Base-by-base conservation (phyloP, 371 early-diverging fungal species). In the Mortierella sp. region DNA sequence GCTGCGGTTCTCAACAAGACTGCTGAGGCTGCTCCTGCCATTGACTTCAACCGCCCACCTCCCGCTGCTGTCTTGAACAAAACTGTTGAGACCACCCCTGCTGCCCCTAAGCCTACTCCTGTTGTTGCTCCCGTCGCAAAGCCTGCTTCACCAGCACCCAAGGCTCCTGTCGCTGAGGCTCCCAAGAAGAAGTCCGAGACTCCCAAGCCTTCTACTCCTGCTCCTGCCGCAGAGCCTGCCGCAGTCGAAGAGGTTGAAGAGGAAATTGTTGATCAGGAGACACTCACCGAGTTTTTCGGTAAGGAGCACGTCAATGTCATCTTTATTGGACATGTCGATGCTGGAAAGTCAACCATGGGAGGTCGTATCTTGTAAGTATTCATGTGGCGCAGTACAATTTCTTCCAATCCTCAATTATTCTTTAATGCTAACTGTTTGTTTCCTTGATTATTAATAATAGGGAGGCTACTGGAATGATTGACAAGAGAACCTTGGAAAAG, bases 311-410 rank as follows among this genome's bases (percentile, higher is more conserved):
- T 97, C 45, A 98, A 97, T 85, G 92, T 99, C 80, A 95, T 99
- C 49, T 99, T 99, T 84, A 99, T 99, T 78, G 99, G 99, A 54
- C 99, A 99, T 91, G 99, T 99, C 80, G 99, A 99, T 92, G 99
- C 99, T 75, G 99, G 99, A 75, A 99, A 99, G 87, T 98, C 99
- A 7, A 99, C 99, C 53, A 96, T 99, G 92, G 98, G 99, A 77
- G 99, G 99, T 61, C 97, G 99, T 85, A 93, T 99, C 59, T 89
- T 99, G 87, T 93, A 88, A 72, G 75, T 58, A 5, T 12, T 2
- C 7, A 28, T 13, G n/a, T n/a, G n/a, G n/a, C n/a, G n/a, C n/a
- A n/a, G n/a, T n/a, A n/a, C n/a, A n/a, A n/a, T n/a, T n/a, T n/a
- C n/a, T n/a, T n/a, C n/a, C n/a, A n/a, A n/a, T n/a, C n/a, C n/a